Conservation (phyloP, 148 eudicot genomes). For the Nyssa sinensis region DNA sequence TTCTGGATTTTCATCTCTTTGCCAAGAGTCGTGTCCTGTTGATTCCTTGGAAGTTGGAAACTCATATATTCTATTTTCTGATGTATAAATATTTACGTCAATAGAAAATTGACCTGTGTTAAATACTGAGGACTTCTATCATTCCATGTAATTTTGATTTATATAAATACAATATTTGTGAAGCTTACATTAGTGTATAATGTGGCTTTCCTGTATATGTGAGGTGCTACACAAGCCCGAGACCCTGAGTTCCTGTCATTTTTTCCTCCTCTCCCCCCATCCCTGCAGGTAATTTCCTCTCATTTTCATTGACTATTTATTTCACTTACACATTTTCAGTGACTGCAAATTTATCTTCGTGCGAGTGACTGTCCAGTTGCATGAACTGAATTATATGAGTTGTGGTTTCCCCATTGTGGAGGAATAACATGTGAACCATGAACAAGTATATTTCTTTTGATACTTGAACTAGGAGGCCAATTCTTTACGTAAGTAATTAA, state of each 20-base stretch:
- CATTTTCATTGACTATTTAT: too few relatives aligned
- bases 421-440: not conserved
- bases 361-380: not conserved
- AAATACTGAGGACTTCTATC: not conserved
- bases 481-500: not conserved
- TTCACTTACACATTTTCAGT: too few relatives aligned
- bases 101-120: not conserved
- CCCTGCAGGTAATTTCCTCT: too few relatives aligned
- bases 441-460: not conserved
- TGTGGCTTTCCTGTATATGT: not conserved
- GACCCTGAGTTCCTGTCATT: too few relatives aligned
- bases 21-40: not conserved
- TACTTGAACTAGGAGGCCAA: not conserved
- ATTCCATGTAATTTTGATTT: not conserved
- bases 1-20: not conserved
- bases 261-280: too few relatives aligned
- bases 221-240: too few relatives aligned
- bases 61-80: not conserved
- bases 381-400: too few relatives aligned
- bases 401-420: not conserved
- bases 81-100: too few relatives aligned
- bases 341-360: not conserved
- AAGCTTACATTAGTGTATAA: too few relatives aligned
- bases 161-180: not conserved
- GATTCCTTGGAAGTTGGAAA: not conserved